These are phyloP conservation scores for Pestalotiopsis sp. DNA, from an alignment of 2,329 filamentous ascomycete genomes.

Conservation along the genomic window DNA sequence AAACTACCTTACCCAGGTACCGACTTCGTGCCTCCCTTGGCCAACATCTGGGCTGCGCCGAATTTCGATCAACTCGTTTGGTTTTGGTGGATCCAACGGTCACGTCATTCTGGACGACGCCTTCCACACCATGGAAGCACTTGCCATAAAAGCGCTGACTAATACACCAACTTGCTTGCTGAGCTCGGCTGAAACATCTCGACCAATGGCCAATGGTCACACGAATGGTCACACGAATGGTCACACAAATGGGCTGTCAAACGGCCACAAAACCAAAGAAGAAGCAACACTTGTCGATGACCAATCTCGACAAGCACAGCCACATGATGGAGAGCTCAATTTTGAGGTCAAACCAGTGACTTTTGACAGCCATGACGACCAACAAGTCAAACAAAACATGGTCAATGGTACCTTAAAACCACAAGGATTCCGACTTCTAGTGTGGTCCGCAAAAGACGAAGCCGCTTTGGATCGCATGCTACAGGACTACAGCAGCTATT, in stretches of 20 bases:
- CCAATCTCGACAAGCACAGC: background rate
- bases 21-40: constrained; percentile 16
- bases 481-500: constrained; percentile 27
- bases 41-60: constrained; percentile 16
- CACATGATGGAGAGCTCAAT: background rate
- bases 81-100: constrained; percentile 25
- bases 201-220: background rate
- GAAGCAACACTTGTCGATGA: background rate
- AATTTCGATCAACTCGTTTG: constrained; percentile 25
- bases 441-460: constrained; percentile 33
- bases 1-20: constrained; percentile 11
- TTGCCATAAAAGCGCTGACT: constrained; percentile 14
- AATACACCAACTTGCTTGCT: background rate
- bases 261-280: background rate
- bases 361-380: background rate
- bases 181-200: background rate
- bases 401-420: background rate
- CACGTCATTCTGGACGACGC: constrained; percentile 24
- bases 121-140: constrained; percentile 14
- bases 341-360: background rate
- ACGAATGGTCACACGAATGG: background rate
- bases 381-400: background rate
- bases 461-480: constrained; percentile 27
- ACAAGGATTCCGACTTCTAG: constrained; percentile 20
- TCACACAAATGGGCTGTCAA: background rate